A percentile compares a stretch with the other conserved stretches of the same genome.
Conservation (phyloP, 805 yeast genomes). For the Kuraishia floccosa region DNA sequence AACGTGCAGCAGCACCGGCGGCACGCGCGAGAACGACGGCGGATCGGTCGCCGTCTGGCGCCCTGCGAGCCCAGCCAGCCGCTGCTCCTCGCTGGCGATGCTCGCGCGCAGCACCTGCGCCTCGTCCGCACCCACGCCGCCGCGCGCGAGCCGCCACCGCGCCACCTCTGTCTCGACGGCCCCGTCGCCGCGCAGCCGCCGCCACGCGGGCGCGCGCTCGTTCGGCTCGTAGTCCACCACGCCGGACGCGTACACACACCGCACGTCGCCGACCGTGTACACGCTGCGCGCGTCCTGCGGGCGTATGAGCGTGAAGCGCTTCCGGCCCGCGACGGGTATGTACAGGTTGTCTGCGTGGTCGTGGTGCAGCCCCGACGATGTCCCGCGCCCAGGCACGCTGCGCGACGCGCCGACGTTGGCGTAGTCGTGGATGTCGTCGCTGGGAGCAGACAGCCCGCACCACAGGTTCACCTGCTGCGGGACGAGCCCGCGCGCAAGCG, state of each 20-base stretch:
- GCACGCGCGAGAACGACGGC: constrained; percentile 56
- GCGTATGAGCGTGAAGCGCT: constrained; percentile 55
- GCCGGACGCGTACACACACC: constrained; percentile 44
- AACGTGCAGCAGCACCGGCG: constrained; percentile 51
- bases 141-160: constrained; percentile 23
- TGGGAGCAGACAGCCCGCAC: constrained; percentile 62
- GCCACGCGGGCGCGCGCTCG: constrained; percentile 53
- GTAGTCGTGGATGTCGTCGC: constrained; percentile 5
- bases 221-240: constrained; percentile 51
- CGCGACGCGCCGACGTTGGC: constrained; percentile 36
- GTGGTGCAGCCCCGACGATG: constrained; percentile 69
- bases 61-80: constrained; percentile 4
- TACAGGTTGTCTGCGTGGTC: constrained; percentile 75
- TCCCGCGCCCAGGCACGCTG: constrained; percentile 42
- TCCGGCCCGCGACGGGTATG: constrained; percentile 45
- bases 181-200: constrained; percentile 48
- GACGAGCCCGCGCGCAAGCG: constrained; percentile 26
- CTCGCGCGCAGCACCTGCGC: constrained; percentile 12
- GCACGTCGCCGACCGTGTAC: constrained; percentile 55
- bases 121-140: constrained; percentile 8
- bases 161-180: constrained; percentile 38
- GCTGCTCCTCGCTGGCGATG: constrained; percentile 11
- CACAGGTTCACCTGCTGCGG: constrained; percentile 71
- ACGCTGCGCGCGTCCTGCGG: constrained; percentile 51
- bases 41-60: constrained; percentile 31